Conservation (phyloP, 2,329 filamentous ascomycete genomes). For the Calonectria pseudoturangicola region DNA sequence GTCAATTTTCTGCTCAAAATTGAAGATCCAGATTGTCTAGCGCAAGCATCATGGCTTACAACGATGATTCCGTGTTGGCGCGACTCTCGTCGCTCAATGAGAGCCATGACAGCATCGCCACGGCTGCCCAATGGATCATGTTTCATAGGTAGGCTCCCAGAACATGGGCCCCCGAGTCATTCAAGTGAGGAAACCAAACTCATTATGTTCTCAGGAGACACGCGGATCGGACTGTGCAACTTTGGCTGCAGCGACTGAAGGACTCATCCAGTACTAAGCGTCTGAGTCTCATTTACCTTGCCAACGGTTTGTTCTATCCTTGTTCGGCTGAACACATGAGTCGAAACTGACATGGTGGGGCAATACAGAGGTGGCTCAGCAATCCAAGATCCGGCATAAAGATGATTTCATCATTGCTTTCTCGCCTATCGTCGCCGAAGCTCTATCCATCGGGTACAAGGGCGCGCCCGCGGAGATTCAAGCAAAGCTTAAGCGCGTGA, state of each 20-base stretch:
- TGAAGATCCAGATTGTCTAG: conserved; percentile 8
- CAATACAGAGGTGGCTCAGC: conserved; percentile 89
- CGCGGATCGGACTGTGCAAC: conserved; percentile 91
- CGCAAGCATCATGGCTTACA: conserved; percentile 84
- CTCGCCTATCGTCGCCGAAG: conserved; percentile 93
- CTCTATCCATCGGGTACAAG: conserved; percentile 92
- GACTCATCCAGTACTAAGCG: conserved; percentile 91
- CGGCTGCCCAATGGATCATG: conserved; percentile 99
- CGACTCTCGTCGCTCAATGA: conserved; percentile 97
- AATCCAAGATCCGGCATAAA: conserved; percentile 94
- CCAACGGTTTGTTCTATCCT: conserved; percentile 81
- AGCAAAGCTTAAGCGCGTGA: conserved; percentile 88
- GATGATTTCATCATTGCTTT: conserved; percentile 95
- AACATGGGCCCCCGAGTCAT: background rate
- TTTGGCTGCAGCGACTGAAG: conserved; percentile 93
- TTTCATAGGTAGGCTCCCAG: conserved; percentile 86
- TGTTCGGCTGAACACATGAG: background rate
- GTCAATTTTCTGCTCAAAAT: conserved; percentile 16
- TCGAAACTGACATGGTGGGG: conserved; percentile 32
- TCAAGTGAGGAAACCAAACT: conserved; percentile 19
- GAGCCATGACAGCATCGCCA: conserved; percentile 97
- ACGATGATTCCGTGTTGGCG: conserved; percentile 94
- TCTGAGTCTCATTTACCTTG: conserved; percentile 93
- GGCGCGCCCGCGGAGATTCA: conserved; percentile 91
- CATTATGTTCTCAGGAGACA: conserved; percentile 78